These are phyloP conservation scores for Chalara sp. DNA, from an alignment of 2,329 filamentous ascomycete genomes.

Conservation along the genomic window DNA sequence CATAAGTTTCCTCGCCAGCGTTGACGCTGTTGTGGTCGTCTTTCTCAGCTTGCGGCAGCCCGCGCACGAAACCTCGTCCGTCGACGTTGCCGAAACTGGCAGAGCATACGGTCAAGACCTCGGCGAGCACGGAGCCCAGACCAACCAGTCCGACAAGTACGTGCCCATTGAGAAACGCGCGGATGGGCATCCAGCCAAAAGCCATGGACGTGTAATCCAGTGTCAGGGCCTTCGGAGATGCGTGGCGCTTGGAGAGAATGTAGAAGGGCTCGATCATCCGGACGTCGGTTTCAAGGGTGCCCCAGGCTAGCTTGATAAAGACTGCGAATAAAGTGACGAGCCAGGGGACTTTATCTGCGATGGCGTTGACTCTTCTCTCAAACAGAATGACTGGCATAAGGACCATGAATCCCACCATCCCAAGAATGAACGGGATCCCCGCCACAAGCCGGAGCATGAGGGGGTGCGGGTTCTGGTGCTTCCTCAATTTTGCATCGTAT, in stretches of 20 bases:
- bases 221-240: constrained; percentile 57
- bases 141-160: constrained; percentile 62
- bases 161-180: constrained; percentile 57
- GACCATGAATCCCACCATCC: constrained; percentile 47
- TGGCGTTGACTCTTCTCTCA: constrained; percentile 37
- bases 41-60: background rate
- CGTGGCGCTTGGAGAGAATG: constrained; percentile 59
- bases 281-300: constrained; percentile 59
- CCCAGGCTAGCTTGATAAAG: constrained; percentile 61
- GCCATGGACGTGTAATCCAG: constrained; percentile 69
- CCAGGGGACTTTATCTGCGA: constrained; percentile 59
- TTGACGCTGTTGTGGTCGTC: constrained; percentile 27
- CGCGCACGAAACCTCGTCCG: constrained; percentile 45
- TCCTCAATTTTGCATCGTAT: constrained; percentile 41
- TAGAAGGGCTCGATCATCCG: constrained; percentile 72
- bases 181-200: constrained; percentile 57
- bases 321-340: constrained; percentile 60
- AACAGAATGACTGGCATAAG: constrained; percentile 60
- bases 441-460: constrained; percentile 58
- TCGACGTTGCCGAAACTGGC: constrained; percentile 60
- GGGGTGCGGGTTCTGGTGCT: constrained; percentile 56
- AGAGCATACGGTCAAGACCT: constrained; percentile 64
- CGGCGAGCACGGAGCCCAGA: constrained; percentile 64
- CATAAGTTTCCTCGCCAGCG: constrained; percentile 51
- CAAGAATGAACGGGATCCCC: constrained; percentile 52